Base-by-base conservation (phyloP, 2,329 filamentous ascomycete species). In the Beauveria bassiana region DNA sequence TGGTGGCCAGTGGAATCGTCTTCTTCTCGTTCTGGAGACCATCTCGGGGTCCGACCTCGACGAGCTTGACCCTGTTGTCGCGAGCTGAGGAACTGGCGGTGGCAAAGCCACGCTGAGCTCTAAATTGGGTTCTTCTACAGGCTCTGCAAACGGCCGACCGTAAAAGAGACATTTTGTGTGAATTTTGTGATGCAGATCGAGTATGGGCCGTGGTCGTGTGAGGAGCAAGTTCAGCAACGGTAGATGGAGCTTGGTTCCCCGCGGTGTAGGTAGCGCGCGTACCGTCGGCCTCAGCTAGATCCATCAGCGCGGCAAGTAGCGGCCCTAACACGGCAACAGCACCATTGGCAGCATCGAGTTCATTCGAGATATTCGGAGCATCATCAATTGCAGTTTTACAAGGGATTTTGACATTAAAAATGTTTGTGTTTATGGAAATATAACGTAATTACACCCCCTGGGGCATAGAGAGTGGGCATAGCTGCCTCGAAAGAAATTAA, bases 11-110 rank as follows among this genome's bases (percentile, higher is more conserved):
- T 0, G 89, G 79, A 65, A 96, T 88, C 31, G 79, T 79, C 65
- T 79, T 83, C 75, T 89, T 89, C 77, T 95, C 89, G 70, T 95
- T 96, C 72, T 96, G 91, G 59, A 96, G 76, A n/a, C 91, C 91
- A 77, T 96, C 91, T 66, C 91, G 82, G 40, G 91, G 90, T 9
- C 90, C 90, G 64, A 96, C 91, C 77, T 96, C 91, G 64, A 95
- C 87, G 45, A 96, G 86, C 74, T 79, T 81, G 64, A 86, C 80
- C 63, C 69, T 72, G 69, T 77, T 80, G 70, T 79, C 75, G 62
- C 70, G 68, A 52, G 69, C 64, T 47, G 65, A 65, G 58, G 67
- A 62, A 60, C 68, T 72, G 43, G 76, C 74, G n/a, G 77, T 78
- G 53, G 77, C 76, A 63, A 78, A 73, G 50, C 71, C 69, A 55